Evolutionary conservation across 169 alveolate genomes (phyloP), one percentile per base, ranked within the genome.

Genomic region (Cryptosporidium meleagridis): DNA sequence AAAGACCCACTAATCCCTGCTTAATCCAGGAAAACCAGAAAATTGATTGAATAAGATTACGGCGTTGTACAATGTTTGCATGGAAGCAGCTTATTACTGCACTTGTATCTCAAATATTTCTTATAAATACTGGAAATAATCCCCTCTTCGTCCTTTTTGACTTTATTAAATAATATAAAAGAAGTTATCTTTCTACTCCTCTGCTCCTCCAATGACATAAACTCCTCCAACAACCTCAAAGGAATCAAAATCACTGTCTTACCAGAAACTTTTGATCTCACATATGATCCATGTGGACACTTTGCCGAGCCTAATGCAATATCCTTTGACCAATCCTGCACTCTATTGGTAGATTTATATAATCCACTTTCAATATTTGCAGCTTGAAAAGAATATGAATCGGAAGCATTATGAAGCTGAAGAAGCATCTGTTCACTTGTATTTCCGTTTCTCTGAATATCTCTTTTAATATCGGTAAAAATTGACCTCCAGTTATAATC

Each of bases 271-370:
- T 65, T 80, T 18, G 89, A 65, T 21, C 62, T 80, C 3, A 65
- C 48, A 39, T 29, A 59, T 16, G 75, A 80, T 9, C 75, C 89
- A 31, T 80, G 89, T 21, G 89, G 89, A 37, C 89, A 80, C 23
- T 62, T 62, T 35, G 89, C 61, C 23, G 80, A 62, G n/a, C 89
- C 89, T n/a, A 65, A 16, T 35, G 80, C 59, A 29, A 80, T 80
- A 29, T 80, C 89, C 26, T 80, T 80, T 55, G 80, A 62, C 89
- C 73, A 80, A 39, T 80, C 89, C 70, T 62, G 75, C 5, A 67
- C 65, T 62, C 75, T 59, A 21, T 62, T 65, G 7, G 67, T 16
- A 8, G 65, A 37, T 31, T 31, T 80, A 16, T 16, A 59, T 31
- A 14, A 23, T 14, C 35, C 75, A 12, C n/a, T 48, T 29, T 55